These are phyloP conservation scores for Populus trichocarpa DNA, from an alignment of 441 rosid species.

Conservation along the genomic window DNA sequence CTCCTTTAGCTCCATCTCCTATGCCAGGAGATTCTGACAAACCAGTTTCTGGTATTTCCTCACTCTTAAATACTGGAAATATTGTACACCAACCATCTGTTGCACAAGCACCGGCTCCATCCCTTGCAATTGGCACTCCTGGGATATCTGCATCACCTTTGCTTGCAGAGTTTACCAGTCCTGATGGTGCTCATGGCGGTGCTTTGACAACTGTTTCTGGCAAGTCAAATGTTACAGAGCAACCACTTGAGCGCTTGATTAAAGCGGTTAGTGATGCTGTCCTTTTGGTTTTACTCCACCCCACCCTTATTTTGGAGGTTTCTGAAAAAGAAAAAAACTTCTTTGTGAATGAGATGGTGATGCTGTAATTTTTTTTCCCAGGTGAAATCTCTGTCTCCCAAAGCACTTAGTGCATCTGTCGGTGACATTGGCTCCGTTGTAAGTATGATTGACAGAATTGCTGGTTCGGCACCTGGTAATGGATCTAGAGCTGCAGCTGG, in stretches of 20 bases:
- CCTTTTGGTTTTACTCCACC: too few species aligned
- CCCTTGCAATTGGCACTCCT: too few species aligned
- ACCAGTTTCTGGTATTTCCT: too few species aligned
- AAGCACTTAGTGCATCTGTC: conserved; percentile 68
- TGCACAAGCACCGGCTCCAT: too few species aligned
- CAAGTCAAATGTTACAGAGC: conserved; percentile 53
- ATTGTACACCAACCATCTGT: too few species aligned
- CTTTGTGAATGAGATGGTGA: background rate
- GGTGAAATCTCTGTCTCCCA: conserved; percentile 75
- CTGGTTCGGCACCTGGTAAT: conserved; percentile 70
- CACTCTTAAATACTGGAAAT: too few species aligned
- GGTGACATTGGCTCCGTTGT: conserved; percentile 85
- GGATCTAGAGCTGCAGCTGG: too few species aligned
- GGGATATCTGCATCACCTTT: too few species aligned
- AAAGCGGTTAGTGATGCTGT: conserved; percentile 29
- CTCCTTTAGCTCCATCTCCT: conserved; percentile 72
- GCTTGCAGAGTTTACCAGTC: too few species aligned
- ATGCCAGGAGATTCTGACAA: too few species aligned
- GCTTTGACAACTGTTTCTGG: too few species aligned
- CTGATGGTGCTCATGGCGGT: too few species aligned
- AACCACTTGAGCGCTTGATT: conserved; percentile 83
- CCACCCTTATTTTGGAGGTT: background rate
- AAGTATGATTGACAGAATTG: conserved; percentile 87
- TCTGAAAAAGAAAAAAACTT: background rate
- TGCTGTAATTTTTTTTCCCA: conserved; percentile 32